Evolutionary conservation across 2,329 filamentous ascomycete species (phyloP).

Genomic region (Colletotrichum sp.): DNA sequence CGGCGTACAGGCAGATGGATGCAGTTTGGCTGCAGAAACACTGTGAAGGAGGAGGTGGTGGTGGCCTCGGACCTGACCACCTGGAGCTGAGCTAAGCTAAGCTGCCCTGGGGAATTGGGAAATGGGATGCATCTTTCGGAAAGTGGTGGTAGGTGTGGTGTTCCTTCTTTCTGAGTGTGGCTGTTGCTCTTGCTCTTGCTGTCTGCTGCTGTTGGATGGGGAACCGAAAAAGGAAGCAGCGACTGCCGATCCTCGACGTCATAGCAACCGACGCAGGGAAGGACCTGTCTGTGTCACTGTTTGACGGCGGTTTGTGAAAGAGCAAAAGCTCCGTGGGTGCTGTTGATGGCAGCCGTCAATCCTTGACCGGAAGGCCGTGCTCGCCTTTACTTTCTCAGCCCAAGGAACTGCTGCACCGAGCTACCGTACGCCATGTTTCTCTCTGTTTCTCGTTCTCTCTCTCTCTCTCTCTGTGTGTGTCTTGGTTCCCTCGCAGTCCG

Average conservation of each 20-base stretch:
- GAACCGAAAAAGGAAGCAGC: background rate
- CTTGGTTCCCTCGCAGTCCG: background rate
- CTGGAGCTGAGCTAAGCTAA: background rate
- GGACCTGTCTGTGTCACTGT: slow-evolving; percentile 7
- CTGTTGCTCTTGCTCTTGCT: background rate
- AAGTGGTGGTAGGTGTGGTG: background rate
- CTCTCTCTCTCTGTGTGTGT: background rate
- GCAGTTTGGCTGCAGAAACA: background rate
- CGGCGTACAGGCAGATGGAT: background rate
- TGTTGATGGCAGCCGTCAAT: background rate
- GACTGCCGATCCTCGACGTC: slow-evolving; percentile 12
- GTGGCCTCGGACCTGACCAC: background rate
- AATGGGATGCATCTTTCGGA: background rate
- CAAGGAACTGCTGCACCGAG: background rate
- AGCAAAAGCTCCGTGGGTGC: background rate
- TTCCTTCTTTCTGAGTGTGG: background rate
- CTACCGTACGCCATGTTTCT: background rate
- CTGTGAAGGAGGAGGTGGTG: no score
- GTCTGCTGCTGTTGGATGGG: background rate
- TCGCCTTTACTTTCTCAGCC: background rate
- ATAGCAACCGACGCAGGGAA: background rate
- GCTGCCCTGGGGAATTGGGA: background rate
- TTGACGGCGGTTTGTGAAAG: slow-evolving; percentile 10
- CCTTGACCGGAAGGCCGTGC: background rate
- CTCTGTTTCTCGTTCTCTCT: background rate